Conservation (phyloP, 31 red algal species). For the Asparagopsis taxiformis region DNA sequence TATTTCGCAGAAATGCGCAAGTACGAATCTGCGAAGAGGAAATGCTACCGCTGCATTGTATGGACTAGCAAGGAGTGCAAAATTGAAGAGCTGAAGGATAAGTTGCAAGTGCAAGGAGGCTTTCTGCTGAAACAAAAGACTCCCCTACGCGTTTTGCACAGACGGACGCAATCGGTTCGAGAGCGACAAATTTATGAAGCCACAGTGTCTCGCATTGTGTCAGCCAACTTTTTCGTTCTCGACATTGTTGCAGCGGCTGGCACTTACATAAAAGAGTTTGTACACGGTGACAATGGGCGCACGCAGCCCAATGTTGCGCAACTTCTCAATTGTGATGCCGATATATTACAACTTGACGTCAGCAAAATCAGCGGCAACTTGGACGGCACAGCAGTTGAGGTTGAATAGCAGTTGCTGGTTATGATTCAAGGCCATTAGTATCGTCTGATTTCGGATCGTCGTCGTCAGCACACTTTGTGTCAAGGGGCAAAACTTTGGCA, state of each 20-base stretch:
- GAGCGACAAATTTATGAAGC: constrained; percentile 3
- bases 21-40: constrained; percentile 64
- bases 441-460: too few relatives aligned
- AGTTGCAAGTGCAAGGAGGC: constrained; percentile 1
- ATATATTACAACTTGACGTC: constrained; percentile 88
- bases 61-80: constrained; percentile 22
- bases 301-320: constrained; percentile 59
- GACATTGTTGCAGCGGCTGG: constrained; percentile 68
- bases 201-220: constrained; percentile 8
- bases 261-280: constrained; percentile 95
- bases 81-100: constrained; percentile 9
- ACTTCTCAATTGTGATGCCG: constrained; percentile 56
- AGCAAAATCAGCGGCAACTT: constrained; percentile 9
- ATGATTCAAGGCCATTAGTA: too few relatives aligned
- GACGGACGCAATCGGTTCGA: constrained; percentile 46
- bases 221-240: constrained; percentile 34
- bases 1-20: constrained; percentile 36
- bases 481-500: too few relatives aligned
- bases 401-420: too few relatives aligned
- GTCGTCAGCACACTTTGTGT: too few relatives aligned
- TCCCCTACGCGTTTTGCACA: constrained; percentile 83
- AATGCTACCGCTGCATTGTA: constrained; percentile 79
- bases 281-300: constrained; percentile 85
- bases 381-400: too few relatives aligned
- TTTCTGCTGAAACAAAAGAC: constrained; percentile 57